Base-by-base conservation (phyloP, 2,329 filamentous ascomycete genomes). In the Aspergillus brasiliensis region DNA sequence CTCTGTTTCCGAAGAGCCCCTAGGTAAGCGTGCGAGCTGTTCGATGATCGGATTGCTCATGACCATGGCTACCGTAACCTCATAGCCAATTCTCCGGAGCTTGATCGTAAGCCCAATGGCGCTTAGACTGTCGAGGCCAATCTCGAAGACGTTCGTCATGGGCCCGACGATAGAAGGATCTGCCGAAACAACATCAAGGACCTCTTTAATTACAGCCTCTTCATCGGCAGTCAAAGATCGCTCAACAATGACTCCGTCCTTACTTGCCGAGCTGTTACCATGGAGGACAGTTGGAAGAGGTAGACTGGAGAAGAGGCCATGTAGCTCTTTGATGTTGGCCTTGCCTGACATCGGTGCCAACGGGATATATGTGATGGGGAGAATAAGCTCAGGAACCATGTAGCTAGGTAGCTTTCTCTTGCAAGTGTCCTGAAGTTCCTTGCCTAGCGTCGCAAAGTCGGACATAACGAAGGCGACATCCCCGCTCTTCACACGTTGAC, bases 61-160 rank as follows among this genome's bases (percentile, higher is more conserved):
- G 15, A 78, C 65, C n/a, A 62, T 65, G n/a, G 73, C 69, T 6
- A 78, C 73, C 15, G 68, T 69, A 23, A 69, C 67, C 13, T 69
- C 65, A 21, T 74, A 77, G 1, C 75, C 76, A 5, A 71, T 63
- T 34, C 69, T 71, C 28, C 67, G 67, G 8, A 78, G 63, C 47
- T 68, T 71, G 40, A 75, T 68, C 1, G 73, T 72, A n/a, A 78
- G 61, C 27, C 69, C 71, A 27, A 78, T 76, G 13, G 71, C 73
- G 44, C 68, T 73, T 5, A 78, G 62, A 61, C 75, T 78, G 60
- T 78, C 76, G 31, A 78, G 57, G 0, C 75, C 76, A 15, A 78
- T 65, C 52, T 74, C 70, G 46, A 78, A 78, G 13, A 78, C 70
- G 15, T 72, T 75, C 2, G 71, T 74, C 56, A 68, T 52, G 1